A percentile compares a stretch with the other conserved stretches of the same genome.
phyloP scores from a whole-genome alignment of 805 yeast species.

The Ogataea corticis region DNA sequence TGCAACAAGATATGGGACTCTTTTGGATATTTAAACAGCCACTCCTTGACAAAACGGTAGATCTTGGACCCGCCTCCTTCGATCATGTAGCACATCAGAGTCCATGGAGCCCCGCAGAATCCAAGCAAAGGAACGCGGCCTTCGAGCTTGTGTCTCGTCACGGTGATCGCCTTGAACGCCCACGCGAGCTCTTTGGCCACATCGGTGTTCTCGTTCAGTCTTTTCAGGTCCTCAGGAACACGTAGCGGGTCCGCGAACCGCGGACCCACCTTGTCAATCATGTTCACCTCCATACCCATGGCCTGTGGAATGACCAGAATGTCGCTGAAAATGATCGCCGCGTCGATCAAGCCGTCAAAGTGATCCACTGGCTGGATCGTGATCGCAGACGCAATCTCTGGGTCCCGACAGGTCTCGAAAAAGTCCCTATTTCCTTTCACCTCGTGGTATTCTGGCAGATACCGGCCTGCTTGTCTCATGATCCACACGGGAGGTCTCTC shows the following conservation, averaged over 20 bases:
- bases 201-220: slow-evolving; percentile 59
- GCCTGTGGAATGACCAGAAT: slow-evolving; percentile 97
- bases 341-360: slow-evolving; percentile 86
- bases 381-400: slow-evolving; percentile 90
- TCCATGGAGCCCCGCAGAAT: slow-evolving; percentile 98
- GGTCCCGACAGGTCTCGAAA: slow-evolving; percentile 92
- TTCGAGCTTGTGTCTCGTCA: slow-evolving; percentile 79
- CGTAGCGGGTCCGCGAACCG: slow-evolving; percentile 88
- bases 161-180: slow-evolving; percentile 92
- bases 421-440: slow-evolving; percentile 86
- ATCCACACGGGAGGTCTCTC: slow-evolving; percentile 99
- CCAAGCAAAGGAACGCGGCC: slow-evolving; percentile 96
- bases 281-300: slow-evolving; percentile 92
- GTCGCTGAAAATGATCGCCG: slow-evolving; percentile 95
- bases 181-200: slow-evolving; percentile 79
- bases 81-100: slow-evolving; percentile 91
- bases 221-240: slow-evolving; percentile 62
- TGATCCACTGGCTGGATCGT: slow-evolving; percentile 95
- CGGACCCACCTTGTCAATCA: slow-evolving; percentile 95
- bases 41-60: slow-evolving; percentile 87
- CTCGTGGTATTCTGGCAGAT: slow-evolving; percentile 86
- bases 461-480: slow-evolving; percentile 98
- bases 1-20: slow-evolving; percentile 70
- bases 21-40: slow-evolving; percentile 82
- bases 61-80: slow-evolving; percentile 96